These are phyloP conservation scores for Cornus florida DNA, from an alignment of 148 eudicot genomes.

Conservation along the genomic window DNA sequence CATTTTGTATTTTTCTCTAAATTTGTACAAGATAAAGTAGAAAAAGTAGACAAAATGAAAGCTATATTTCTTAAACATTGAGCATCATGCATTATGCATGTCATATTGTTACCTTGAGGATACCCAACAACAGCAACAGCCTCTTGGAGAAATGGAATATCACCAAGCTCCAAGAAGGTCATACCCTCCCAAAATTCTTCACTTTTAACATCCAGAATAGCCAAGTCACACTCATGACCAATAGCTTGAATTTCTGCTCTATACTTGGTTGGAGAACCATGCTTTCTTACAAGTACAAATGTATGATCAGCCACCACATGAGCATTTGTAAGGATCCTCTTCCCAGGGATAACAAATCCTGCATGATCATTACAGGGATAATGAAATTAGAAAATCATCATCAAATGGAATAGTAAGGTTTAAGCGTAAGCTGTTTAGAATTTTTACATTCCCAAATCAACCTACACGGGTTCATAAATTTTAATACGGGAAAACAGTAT, in stretches of 20 bases:
- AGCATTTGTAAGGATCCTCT: slow-evolving; percentile 91
- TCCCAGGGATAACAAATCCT: slow-evolving; percentile 90
- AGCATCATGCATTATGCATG: too few relatives aligned
- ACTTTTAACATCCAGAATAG: slow-evolving; percentile 70
- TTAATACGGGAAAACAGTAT: background rate
- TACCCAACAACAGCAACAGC: slow-evolving; percentile 98
- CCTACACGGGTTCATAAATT: background rate
- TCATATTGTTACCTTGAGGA: slow-evolving; percentile 71
- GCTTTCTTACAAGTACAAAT: slow-evolving; percentile 94
- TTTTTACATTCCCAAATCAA: background rate
- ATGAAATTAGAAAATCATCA: slow-evolving; percentile 1
- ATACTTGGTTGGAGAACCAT: slow-evolving; percentile 89
- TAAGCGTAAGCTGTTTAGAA: background rate
- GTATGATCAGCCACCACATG: slow-evolving; percentile 97
- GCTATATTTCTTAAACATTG: background rate
- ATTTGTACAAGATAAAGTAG: background rate
- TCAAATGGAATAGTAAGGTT: background rate
- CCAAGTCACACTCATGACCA: slow-evolving; percentile 99
- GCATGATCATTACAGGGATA: slow-evolving; percentile 8
- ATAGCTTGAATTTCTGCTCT: slow-evolving; percentile 89
- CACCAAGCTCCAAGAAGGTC: slow-evolving; percentile 80
- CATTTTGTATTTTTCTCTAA: background rate
- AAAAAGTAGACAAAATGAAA: background rate
- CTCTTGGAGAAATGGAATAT: slow-evolving; percentile 85
- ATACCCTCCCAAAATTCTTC: slow-evolving; percentile 97